Base-by-base conservation (phyloP, 1,139 yeast genomes). In the Kodamaea fungicola region DNA sequence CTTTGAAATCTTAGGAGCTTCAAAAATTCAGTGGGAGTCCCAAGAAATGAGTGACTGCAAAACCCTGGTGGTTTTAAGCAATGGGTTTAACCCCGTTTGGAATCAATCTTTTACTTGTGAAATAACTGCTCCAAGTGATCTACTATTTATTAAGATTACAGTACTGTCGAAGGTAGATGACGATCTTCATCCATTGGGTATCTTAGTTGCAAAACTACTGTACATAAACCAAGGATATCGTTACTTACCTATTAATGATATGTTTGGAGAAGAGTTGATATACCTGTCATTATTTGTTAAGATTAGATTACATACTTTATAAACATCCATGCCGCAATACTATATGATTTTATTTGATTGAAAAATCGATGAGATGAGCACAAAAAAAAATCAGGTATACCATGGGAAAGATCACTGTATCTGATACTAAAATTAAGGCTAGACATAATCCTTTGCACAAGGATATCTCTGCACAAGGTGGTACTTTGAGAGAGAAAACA, bases 21-120 rank as follows among this genome's bases (percentile, higher is more conserved):
- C 35, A 12, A 41, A 38, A 28, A 39, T 62, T 2, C 43, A 51
- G 2, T 64, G 64, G 65, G 55, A 52, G 27, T 28, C 41, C 1
- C 40, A 39, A 0, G 21, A 31, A 9, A 44, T 45, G 46, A 30
- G 43, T 19, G 39, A 25, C 3, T 44, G 44, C 7, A 51, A 58
- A 37, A 74, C 87, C 0, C 44, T 57, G 4, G 52, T 64, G 3
- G 65, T 77, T 3, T 41, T 53, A 12, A 72, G 73, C 37, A 88
- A 89, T 57, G 96, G 97, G 0, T 88, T 86, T 59, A 89, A 85
- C 55, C 97, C 97, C 0, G 62, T 73, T 2, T 89, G 96, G 96
- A 77, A 83, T 47, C 69, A 75, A 34, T 57, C 55, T 4, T 72
- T 80, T 43, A 52, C 60, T 19, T 74, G 85, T 2, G 56, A 52